A percentile compares a stretch with the other conserved stretches of the same genome.
These are phyloP conservation scores for Cryptococcus floricola DNA, from an alignment of 1,284 basidiomycete species.

Conservation along the genomic window DNA sequence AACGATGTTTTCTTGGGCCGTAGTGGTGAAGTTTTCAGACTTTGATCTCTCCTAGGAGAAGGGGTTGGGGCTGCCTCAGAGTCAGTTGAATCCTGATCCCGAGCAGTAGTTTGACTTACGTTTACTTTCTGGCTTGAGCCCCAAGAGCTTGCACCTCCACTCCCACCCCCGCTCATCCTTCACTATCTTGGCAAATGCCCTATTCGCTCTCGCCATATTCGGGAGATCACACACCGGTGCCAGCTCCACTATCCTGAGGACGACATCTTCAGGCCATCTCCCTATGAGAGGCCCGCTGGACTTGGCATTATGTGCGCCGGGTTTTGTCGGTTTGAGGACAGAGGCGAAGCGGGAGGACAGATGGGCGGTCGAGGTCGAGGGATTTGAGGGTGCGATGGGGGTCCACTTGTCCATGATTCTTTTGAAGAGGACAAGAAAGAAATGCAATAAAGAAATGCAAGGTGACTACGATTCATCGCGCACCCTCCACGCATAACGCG, in stretches of 20 bases:
- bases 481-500: no score
- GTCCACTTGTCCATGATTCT: slow-evolving; percentile 40
- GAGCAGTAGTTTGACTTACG: not conserved
- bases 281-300: slow-evolving; percentile 59
- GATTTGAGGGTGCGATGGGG: slow-evolving; percentile 38
- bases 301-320: slow-evolving; percentile 23
- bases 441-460: no score
- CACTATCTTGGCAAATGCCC: slow-evolving; percentile 62
- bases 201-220: slow-evolving; percentile 64
- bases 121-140: slow-evolving; percentile 39
- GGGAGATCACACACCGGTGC: slow-evolving; percentile 75
- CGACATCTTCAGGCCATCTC: slow-evolving; percentile 69
- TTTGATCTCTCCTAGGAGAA: slow-evolving; percentile 7
- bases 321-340: slow-evolving; percentile 53
- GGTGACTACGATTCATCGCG: no score
- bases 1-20: slow-evolving; percentile 15
- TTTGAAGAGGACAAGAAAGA: no score
- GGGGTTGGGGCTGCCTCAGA: not conserved
- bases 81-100: not conserved
- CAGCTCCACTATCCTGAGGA: slow-evolving; percentile 66
- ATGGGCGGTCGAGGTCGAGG: slow-evolving; percentile 31
- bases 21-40: slow-evolving; percentile 31
- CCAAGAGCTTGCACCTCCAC: slow-evolving; percentile 61
- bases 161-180: slow-evolving; percentile 75
- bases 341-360: slow-evolving; percentile 60